Evolutionary conservation across 805 yeast species (phyloP), one percentile per base, ranked within the genome.

Genomic region (Pichia heedii): DNA sequence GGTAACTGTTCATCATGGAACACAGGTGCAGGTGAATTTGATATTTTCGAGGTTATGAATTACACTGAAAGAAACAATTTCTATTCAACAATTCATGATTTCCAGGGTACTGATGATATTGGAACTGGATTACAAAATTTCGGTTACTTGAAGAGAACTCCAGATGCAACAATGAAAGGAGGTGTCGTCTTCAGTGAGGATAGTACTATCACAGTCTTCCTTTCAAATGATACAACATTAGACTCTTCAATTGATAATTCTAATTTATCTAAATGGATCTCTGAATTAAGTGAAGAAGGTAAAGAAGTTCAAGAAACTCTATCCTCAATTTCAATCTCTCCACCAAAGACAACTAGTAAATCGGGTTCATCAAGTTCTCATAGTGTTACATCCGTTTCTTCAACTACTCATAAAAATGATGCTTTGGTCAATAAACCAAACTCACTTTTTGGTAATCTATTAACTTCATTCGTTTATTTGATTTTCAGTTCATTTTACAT

Each of bases 21-120:
- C 37, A 71, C 81, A 24, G 90, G 89, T 11, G 80, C 88, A 62
- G 88, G 89, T 58, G 88, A 82, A 61, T 80, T 77, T 52, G 90
- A 82, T 62, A 73, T 81, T 51, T 82, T 82, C 57, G 90, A 83
- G 65, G 79, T 77, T 34, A 73, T 79, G 77, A 82, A 82, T 62
- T 62, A 66, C 44, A 76, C 86, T 15, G 75, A 76, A 50, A 59
- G 73, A 22, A 61, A 60, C 40, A 70, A 78, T 45, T 68, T 83
- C 52, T 79, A 68, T 62, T 69, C 87, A 18, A 80, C 89, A 8
- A 65, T 83, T 58, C 93, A 83, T 58, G 85, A 80, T 55, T 83
- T 72, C 69, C 93, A 83, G 61, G 86, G 85, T 33, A 74, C 80
- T 37, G 81, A 66, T 43, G 72, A 74, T 54, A 71, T 83, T 51